Evolutionary conservation across 2,329 filamentous ascomycete species (phyloP), one percentile per base, ranked within the genome.

Genomic region (Hyphodiscus sp.): DNA sequence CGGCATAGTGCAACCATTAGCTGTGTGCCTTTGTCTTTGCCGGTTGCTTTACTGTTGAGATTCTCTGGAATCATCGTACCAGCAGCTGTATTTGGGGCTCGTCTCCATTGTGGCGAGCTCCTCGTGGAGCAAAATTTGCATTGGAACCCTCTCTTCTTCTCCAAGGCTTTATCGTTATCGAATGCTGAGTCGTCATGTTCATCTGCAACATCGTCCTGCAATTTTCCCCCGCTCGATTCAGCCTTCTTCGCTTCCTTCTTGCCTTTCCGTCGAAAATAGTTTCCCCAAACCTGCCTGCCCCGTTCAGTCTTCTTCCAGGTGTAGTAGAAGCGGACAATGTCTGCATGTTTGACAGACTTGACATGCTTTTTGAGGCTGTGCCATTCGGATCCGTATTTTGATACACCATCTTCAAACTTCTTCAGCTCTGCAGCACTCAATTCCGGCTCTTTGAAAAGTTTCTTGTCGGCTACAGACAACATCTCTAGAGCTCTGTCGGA

Each of bases 101-200:
- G 82, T 52, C 94, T 82, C 94, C 94, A 99, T 69, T 95, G 90
- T 49, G 89, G 81, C 5, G 91, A 96, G 53, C 79, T 77, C 56
- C 86, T 87, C 2, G 84, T 88, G 49, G 77, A 79, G 70, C 94
- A 99, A 68, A 96, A 97, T 68, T 96, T 96, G 79, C 94, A 99
- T 60, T 90, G 80, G 65, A 99, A 97, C 19, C 81, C 81, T 58
- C 88, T 85, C 70, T 95, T 95, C 68, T 86, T 86, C 55, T 83
- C 77, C 2, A 73, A 71, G 0, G 92, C 67, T 73, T 97, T 99
- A 42, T 86, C 86, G 47, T 84, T 85, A 68, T 99, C 94, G 64
- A 96, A 99, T 2, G 94, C 94, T 6, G 94, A 99, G 70, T 99
- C 94, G 63, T 99, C 94, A 15, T 87, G 80, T 58, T 92, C 86